phyloP scores from a whole-genome alignment of 768 basidiomycete species.

The Cystofilobasidium ferigula region DNA sequence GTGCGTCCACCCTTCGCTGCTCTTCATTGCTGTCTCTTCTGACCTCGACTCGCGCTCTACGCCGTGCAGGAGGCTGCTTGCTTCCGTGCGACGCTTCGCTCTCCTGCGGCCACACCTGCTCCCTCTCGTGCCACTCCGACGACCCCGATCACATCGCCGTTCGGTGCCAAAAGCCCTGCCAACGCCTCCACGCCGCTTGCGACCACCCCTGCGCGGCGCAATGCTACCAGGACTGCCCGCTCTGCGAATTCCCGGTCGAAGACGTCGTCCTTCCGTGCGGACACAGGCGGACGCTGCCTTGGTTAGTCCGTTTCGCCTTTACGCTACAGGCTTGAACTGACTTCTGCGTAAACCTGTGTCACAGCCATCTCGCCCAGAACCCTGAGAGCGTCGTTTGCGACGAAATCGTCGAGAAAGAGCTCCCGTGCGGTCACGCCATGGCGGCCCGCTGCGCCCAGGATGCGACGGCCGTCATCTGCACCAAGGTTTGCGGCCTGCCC shows the following conservation, averaged over 20 bases:
- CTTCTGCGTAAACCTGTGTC: no score
- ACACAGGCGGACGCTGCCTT: constrained; percentile 4
- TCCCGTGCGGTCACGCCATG: no score
- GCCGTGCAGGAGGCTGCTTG: constrained; percentile 50
- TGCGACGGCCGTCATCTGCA: neutral
- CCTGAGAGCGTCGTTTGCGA: no score
- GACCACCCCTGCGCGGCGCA: neutral
- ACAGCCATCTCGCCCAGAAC: neutral
- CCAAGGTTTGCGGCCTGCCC: constrained; percentile 42
- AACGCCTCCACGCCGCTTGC: neutral
- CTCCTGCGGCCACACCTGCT: constrained; percentile 56
- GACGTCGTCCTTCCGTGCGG: constrained; percentile 16
- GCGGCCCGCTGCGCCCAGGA: neutral
- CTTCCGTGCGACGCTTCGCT: constrained; percentile 48
- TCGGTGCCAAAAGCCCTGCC: constrained; percentile 5
- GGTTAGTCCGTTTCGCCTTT: constrained; percentile 1
- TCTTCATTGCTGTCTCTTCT: no score
- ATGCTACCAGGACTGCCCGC: constrained; percentile 14
- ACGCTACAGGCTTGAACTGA: no score
- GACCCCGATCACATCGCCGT: constrained; percentile 9
- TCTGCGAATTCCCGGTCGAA: neutral
- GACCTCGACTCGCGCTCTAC: constrained; percentile 28
- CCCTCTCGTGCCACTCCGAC: constrained; percentile 37
- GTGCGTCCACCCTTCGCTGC: no score
- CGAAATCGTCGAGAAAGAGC: no score